phyloP scores from a whole-genome alignment of 345 rosid species.

The Sisymbrium altissimum region DNA sequence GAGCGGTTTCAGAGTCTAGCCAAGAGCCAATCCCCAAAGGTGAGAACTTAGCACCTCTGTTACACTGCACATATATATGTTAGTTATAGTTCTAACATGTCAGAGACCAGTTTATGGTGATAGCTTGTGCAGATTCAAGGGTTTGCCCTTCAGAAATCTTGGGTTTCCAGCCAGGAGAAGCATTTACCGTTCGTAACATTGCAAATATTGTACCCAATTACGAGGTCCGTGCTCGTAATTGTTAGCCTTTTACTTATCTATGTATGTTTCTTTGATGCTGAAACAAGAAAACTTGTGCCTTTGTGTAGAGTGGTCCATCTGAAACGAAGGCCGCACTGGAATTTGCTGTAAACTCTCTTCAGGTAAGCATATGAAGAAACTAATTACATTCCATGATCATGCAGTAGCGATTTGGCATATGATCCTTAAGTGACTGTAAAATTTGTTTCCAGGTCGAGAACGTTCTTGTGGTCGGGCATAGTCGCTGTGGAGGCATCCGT shows the following conservation, averaged over 20 bases:
- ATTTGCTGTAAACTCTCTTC: conserved; percentile 72
- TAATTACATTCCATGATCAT: neutral
- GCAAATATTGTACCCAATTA: conserved; percentile 77
- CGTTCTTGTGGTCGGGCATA: conserved; percentile 78
- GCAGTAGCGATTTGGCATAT: neutral
- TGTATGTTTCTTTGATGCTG: neutral
- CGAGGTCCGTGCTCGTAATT: conserved; percentile 44
- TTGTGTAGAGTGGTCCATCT: conserved; percentile 68
- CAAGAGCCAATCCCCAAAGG: conserved; percentile 74
- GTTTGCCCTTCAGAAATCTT: conserved; percentile 81
- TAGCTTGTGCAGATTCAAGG: conserved; percentile 90
- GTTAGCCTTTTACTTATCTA: neutral
- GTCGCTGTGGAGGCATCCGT: conserved; percentile 85
- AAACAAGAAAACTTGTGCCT: neutral
- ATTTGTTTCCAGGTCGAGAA: conserved; percentile 61
- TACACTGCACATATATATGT: neutral
- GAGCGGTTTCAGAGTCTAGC: conserved; percentile 64
- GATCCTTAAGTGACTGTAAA: neutral
- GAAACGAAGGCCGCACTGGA: conserved; percentile 90
- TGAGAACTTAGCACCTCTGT: conserved; percentile 10
- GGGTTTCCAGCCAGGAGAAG: conserved; percentile 92
- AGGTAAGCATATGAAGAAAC: conserved; percentile 42
- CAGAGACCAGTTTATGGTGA: conserved; percentile 71
- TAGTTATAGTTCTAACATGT: conserved; percentile 28
- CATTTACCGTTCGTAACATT: conserved; percentile 75